Evolutionary conservation across 352 stramenopile species (phyloP), one percentile per base, ranked within the genome.

Genomic region (Globisporangium rhizosaccharum): DNA sequence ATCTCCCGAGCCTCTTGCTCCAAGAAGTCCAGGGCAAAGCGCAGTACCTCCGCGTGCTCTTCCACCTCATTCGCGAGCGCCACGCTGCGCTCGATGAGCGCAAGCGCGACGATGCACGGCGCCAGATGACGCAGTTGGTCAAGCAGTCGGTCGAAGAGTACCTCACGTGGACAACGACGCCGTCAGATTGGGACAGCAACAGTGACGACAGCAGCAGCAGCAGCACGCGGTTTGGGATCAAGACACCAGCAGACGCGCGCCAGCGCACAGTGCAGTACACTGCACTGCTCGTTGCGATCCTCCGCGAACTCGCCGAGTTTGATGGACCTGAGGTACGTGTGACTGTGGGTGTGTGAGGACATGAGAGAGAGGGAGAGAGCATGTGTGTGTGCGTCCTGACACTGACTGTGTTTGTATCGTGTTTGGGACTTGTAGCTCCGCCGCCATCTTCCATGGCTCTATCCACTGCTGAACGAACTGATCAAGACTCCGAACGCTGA

Each of bases 21-120:
- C 84, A 93, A 33, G 84, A 93, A 73, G 76, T 93, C 11, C 48
- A 85, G 26, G 84, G 84, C 44, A 93, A 91, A 63, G 72, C 81
- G 10, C 78, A 87, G 62, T 93, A 88, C 56, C 54, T 89, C 1
- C 83, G 87, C 25, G 79, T 92, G 28, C 58, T 92, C 10, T 82
- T 88, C 14, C 59, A 72, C 36, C 62, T 82, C 28, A 74, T 90
- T 15, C 64, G 67, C 37, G 58, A 55, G 36, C 52, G 59, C 23
- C 36, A 45, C 14, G 33, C 28, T 17, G 33, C 59, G 1, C 62
- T 61, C 23, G 51, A 72, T 9, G 75, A 80, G 17, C 56, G 56
- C n/a, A 74, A 77, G 42, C 70, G 78, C 26, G 76, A 90, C 3
- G 80, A 90, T 7, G 76, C 82, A 23, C 67, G 82, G n/a, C 76